These are phyloP conservation scores for Diaporthe caulivora DNA, from an alignment of 2,329 filamentous ascomycete species.

Conservation along the genomic window DNA sequence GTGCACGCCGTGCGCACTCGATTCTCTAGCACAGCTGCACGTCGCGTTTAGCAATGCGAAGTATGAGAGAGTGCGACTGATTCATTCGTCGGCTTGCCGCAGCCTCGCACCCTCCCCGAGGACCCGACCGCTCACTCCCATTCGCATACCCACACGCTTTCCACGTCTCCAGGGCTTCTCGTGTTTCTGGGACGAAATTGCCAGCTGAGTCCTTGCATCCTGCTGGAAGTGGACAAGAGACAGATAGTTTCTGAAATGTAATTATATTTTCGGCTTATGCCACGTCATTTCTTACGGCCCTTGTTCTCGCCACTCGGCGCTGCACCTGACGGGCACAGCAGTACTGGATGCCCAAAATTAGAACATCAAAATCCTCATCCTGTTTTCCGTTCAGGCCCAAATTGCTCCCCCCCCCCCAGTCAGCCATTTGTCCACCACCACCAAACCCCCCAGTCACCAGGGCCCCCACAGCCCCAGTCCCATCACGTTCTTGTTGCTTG, in stretches of 20 bases:
- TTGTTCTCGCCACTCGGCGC: background rate
- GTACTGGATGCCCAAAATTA: background rate
- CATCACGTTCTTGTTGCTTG: background rate
- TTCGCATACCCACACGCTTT: background rate
- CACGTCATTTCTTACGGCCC: constrained; percentile 1
- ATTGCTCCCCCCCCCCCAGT: background rate
- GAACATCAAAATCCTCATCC: constrained; percentile 8
- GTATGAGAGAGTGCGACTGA: background rate
- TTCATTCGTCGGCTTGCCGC: constrained; percentile 23
- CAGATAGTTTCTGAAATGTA: background rate
- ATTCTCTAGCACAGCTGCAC: background rate
- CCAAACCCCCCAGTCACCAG: background rate
- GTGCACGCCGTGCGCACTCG: background rate
- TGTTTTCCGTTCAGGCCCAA: background rate
- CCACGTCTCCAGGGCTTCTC: background rate
- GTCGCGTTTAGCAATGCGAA: background rate
- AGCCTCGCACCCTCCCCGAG: background rate
- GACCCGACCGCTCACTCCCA: background rate
- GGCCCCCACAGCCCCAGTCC: background rate
- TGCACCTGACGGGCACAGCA: background rate
- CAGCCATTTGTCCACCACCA: background rate
- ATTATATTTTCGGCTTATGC: background rate
- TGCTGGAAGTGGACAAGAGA: background rate
- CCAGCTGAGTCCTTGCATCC: constrained; percentile 4
- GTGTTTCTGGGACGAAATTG: background rate